Percentiles rank a stretch among this genome's conserved stretches.
Conservation (phyloP, 1,284 basidiomycete genomes). For the Trichosporon asahii region DNA sequence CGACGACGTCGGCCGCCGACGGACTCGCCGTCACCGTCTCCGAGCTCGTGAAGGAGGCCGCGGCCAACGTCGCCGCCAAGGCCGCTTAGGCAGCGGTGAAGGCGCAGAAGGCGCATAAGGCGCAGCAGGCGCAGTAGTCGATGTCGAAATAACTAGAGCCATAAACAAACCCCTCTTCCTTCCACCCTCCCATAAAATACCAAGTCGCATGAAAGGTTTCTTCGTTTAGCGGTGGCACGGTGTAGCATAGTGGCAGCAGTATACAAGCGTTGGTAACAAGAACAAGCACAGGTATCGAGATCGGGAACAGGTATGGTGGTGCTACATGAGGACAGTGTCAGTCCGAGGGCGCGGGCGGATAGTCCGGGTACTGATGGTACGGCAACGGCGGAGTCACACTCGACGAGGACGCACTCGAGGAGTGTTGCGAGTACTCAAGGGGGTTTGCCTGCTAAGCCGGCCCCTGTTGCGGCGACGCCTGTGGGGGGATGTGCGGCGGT, state of each 20-base stretch:
- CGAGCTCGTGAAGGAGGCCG: constrained; percentile 35
- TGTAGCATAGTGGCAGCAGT: not conserved
- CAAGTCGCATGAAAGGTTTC: not conserved
- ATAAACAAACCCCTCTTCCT: too few species aligned
- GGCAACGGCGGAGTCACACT: not conserved
- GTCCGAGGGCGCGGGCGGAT: not conserved
- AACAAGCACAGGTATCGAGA: not conserved
- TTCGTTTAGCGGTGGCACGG: not conserved
- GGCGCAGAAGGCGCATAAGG: too few species aligned
- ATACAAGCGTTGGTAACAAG: not conserved
- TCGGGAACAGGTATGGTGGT: not conserved
- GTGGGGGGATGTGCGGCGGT: not conserved
- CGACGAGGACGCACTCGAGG: not conserved
- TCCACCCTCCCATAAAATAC: not conserved
- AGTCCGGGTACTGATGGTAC: not conserved
- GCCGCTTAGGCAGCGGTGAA: not conserved
- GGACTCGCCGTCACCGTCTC: constrained; percentile 36
- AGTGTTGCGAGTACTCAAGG: not conserved
- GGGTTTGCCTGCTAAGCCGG: not conserved
- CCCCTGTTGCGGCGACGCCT: not conserved
- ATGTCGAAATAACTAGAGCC: not conserved
- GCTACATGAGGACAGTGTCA: not conserved
- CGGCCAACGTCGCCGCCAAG: constrained; percentile 18
- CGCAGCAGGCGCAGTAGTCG: too few species aligned
- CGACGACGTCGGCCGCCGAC: constrained; percentile 68